Percentiles rank a stretch among this genome's conserved stretches.
These are phyloP conservation scores for Holtermannia corniformis DNA, from an alignment of 768 basidiomycete genomes.

Conservation along the genomic window DNA sequence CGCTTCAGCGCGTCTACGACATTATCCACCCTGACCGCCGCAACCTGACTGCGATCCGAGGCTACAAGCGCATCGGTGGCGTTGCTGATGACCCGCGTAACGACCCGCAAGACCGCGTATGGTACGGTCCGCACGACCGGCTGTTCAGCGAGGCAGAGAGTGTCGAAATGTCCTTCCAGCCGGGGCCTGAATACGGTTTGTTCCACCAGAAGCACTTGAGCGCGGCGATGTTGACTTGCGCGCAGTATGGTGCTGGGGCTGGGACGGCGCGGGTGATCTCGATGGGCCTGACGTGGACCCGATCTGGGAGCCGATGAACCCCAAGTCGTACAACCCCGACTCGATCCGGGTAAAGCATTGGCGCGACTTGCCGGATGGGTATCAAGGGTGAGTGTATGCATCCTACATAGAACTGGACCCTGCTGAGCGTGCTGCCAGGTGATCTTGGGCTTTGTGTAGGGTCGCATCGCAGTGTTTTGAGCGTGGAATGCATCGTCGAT, in stretches of 20 bases:
- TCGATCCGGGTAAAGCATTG: conserved; percentile 61
- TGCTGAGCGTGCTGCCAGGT: no score
- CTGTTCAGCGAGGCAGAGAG: conserved; percentile 83
- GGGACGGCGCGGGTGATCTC: conserved; percentile 97
- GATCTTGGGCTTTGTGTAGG: no score
- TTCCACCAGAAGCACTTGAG: conserved; percentile 11
- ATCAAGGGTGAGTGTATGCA: not conserved
- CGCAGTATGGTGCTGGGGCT: conserved; percentile 98
- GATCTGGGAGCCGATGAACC: conserved; percentile 77
- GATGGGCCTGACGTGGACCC: conserved; percentile 97
- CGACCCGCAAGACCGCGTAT: conserved; percentile 93
- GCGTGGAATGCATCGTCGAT: not conserved
- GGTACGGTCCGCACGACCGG: conserved; percentile 96
- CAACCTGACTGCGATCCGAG: conserved; percentile 91
- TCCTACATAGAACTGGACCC: no score
- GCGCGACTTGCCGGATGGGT: conserved; percentile 24
- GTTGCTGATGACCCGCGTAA: conserved; percentile 90
- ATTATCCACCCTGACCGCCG: conserved; percentile 83
- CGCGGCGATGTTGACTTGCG: not conserved
- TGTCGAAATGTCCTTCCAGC: conserved; percentile 61
- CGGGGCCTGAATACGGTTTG: conserved; percentile 80
- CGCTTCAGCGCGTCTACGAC: conserved; percentile 71
- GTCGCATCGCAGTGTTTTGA: no score
- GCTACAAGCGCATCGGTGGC: conserved; percentile 89
- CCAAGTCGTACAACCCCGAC: conserved; percentile 51